These are phyloP conservation scores for Cercospora zeae-maydis DNA, from an alignment of 2,329 filamentous ascomycete species.

Conservation along the genomic window DNA sequence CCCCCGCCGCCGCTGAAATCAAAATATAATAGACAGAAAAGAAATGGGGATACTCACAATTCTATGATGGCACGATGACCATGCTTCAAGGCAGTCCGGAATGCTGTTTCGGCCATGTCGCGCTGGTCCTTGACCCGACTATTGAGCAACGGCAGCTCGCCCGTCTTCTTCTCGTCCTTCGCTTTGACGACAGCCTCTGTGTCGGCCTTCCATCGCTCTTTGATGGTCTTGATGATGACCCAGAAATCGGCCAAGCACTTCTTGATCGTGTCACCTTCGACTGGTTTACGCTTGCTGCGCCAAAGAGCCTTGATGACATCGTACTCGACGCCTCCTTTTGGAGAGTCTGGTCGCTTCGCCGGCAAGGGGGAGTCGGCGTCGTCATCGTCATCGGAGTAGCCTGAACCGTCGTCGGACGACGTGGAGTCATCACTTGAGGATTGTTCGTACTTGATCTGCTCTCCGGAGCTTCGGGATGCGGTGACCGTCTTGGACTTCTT, in stretches of 20 bases:
- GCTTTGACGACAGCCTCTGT: conserved; percentile 55
- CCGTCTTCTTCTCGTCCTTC: conserved; percentile 54
- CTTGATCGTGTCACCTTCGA: conserved; percentile 52
- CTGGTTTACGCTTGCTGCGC: conserved; percentile 52
- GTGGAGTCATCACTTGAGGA: conserved; percentile 48
- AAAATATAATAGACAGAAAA: background rate
- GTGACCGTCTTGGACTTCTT: conserved; percentile 33
- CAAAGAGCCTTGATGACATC: conserved; percentile 61
- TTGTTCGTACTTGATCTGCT: conserved; percentile 34
- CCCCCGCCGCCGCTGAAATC: background rate
- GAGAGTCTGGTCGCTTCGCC: conserved; percentile 49
- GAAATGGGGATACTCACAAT: conserved; percentile 35
- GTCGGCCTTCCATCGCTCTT: conserved; percentile 60
- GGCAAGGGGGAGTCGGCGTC: conserved; percentile 56
- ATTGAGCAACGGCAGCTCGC: conserved; percentile 54
- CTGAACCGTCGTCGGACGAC: conserved; percentile 48
- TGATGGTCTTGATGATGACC: conserved; percentile 57
- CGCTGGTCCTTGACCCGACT: conserved; percentile 57
- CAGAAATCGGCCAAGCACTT: conserved; percentile 55
- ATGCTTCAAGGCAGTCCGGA: conserved; percentile 45
- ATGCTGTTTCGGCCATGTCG: conserved; percentile 53
- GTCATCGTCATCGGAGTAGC: conserved; percentile 52
- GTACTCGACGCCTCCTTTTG: conserved; percentile 52
- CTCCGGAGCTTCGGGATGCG: background rate
- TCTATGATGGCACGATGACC: conserved; percentile 48